A percentile compares a stretch with the other conserved stretches of the same genome.
Conservation (phyloP, 768 basidiomycete species). For the Russula vinacea region DNA sequence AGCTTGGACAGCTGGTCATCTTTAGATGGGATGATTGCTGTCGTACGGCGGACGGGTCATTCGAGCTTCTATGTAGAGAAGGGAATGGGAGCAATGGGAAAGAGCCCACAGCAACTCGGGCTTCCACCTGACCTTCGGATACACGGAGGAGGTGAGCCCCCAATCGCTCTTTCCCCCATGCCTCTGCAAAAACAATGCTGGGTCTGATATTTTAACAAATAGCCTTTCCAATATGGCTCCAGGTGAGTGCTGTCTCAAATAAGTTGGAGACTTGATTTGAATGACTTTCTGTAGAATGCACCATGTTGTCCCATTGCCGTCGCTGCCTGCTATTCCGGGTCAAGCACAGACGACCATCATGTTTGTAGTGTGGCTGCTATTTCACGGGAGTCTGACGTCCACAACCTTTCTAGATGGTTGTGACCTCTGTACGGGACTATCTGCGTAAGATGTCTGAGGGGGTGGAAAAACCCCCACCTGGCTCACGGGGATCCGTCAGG, state of each 20-base stretch:
- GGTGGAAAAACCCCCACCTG: slow-evolving; percentile 21
- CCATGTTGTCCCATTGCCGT: slow-evolving; percentile 81
- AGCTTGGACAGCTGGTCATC: slow-evolving; percentile 78
- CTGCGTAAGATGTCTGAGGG: slow-evolving; percentile 52
- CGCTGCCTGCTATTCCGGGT: slow-evolving; percentile 76
- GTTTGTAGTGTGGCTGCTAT: slow-evolving; percentile 42
- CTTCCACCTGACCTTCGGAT: slow-evolving; percentile 61
- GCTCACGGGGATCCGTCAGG: slow-evolving; percentile 21
- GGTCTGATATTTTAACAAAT: slow-evolving; percentile 12
- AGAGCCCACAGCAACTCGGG: slow-evolving; percentile 68
- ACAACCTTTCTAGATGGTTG: slow-evolving; percentile 49
- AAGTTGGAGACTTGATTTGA: not conserved
- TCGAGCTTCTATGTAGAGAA: slow-evolving; percentile 86
- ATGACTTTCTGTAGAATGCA: slow-evolving; percentile 52
- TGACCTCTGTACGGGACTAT: slow-evolving; percentile 65
- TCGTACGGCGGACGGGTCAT: slow-evolving; percentile 77
- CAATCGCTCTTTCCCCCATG: not conserved
- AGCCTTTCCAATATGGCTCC: slow-evolving; percentile 86
- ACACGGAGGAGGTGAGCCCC: slow-evolving; percentile 69
- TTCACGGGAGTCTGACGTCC: slow-evolving; percentile 10
- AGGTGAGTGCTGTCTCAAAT: slow-evolving; percentile 44
- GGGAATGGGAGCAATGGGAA: slow-evolving; percentile 80
- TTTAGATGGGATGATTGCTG: slow-evolving; percentile 74
- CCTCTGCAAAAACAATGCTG: not conserved
- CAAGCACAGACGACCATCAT: slow-evolving; percentile 74